phyloP scores from a whole-genome alignment of 176 grass and related monocot species.

The Phyllostachys edulis region DNA sequence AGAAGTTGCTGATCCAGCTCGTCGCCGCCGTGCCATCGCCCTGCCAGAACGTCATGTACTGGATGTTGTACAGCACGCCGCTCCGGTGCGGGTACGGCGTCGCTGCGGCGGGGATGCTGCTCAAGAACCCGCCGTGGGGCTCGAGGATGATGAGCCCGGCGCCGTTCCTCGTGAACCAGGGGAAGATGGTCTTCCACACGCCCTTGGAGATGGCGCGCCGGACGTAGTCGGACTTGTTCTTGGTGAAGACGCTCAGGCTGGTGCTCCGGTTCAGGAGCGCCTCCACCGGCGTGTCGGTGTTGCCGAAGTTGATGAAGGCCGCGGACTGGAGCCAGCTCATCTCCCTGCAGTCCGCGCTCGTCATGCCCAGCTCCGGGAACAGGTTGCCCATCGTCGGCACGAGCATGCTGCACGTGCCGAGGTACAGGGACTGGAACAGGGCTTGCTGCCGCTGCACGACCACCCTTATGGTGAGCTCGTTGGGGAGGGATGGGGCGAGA shows the following conservation, averaged over 20 bases:
- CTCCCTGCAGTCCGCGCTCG: slow-evolving; percentile 8
- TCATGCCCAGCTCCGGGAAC: slow-evolving; percentile 19
- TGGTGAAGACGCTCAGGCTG: background rate
- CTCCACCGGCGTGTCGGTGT: background rate
- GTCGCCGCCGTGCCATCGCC: background rate
- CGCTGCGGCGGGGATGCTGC: background rate
- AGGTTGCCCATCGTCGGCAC: background rate
- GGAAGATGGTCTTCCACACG: slow-evolving; percentile 1
- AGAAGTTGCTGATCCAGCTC: slow-evolving; percentile 29
- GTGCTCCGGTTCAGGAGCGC: background rate
- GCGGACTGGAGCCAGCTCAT: slow-evolving; percentile 25
- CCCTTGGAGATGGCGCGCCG: background rate
- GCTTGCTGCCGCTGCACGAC: background rate
- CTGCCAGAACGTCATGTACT: slow-evolving; percentile 10
- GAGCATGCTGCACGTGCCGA: background rate
- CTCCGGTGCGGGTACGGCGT: slow-evolving; percentile 25
- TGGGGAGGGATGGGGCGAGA: slow-evolving; percentile 5
- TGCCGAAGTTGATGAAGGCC: background rate
- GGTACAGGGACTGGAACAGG: slow-evolving; percentile 10
- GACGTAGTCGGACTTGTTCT: slow-evolving; percentile 43
- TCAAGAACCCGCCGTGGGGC: slow-evolving; percentile 21
- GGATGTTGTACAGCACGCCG: slow-evolving; percentile 29
- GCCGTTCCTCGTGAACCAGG: slow-evolving; percentile 16
- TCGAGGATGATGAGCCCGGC: slow-evolving; percentile 28
- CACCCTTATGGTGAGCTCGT: slow-evolving; percentile 10